Evolutionary conservation across 192 early-diverging fungal species (phyloP).

Genomic region (Martensiomyces pterosporus): DNA sequence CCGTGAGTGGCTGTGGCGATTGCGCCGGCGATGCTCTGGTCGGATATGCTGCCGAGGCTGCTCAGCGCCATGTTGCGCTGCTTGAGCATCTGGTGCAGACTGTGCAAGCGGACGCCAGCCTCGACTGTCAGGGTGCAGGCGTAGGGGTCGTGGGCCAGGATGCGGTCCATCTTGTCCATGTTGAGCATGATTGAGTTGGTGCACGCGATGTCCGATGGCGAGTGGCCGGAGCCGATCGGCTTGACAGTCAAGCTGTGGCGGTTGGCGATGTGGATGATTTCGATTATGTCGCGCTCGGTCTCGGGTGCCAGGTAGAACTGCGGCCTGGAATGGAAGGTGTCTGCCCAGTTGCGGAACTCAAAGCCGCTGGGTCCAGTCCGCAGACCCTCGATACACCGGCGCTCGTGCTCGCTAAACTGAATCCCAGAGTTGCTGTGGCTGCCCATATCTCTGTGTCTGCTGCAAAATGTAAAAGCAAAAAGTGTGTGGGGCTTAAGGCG

Average conservation of each 20-base stretch:
- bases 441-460: too few species aligned
- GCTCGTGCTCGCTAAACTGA: constrained; percentile 3
- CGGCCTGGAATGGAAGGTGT: constrained; percentile 57
- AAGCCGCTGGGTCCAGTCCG: constrained; percentile 5
- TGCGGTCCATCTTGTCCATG: constrained; percentile 58
- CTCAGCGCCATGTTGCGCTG: constrained; percentile 60
- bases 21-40: constrained; percentile 67
- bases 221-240: constrained; percentile 68
- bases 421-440: too few species aligned
- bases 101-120: constrained; percentile 60
- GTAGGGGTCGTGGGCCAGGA: constrained; percentile 51
- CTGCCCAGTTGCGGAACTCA: constrained; percentile 65
- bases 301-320: constrained; percentile 57
- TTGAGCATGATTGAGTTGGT: constrained; percentile 63
- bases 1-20: constrained; percentile 74
- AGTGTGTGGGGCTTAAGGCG: too few species aligned
- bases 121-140: constrained; percentile 56
- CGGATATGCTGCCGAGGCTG: constrained; percentile 69
- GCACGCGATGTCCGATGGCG: constrained; percentile 70
- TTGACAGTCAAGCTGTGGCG: constrained; percentile 52
- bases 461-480: too few species aligned
- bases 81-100: constrained; percentile 55
- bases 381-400: constrained; percentile 17
- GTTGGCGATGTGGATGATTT: constrained; percentile 45
- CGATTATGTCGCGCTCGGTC: constrained; percentile 58